Evolutionary conservation across 768 basidiomycete genomes (phyloP).

Genomic region (Rhodosporidiobolus sp.): DNA sequence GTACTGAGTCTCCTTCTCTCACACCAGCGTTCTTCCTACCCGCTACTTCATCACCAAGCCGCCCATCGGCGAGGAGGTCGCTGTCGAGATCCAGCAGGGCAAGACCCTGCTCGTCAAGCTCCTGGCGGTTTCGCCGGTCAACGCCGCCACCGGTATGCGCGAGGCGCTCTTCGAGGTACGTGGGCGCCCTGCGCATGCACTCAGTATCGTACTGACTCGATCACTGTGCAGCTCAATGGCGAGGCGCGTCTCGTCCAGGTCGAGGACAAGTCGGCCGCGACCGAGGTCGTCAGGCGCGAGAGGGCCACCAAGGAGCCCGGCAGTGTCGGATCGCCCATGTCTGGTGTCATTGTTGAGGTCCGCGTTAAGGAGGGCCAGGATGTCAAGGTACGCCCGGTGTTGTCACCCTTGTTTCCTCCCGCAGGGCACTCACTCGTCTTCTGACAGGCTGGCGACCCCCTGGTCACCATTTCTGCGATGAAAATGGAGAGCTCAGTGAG

Average conservation of each 20-base stretch:
- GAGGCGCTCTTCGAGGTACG: slow-evolving; percentile 89
- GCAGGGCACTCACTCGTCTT: slow-evolving; percentile 1
- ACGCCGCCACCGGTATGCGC: slow-evolving; percentile 83
- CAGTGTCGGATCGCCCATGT: slow-evolving; percentile 68
- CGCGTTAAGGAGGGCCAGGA: slow-evolving; percentile 96
- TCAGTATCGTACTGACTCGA: background rate
- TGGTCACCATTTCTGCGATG: slow-evolving; percentile 15
- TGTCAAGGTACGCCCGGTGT: slow-evolving; percentile 70
- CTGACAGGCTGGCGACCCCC: slow-evolving; percentile 39
- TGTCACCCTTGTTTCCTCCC: background rate
- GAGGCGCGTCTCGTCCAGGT: slow-evolving; percentile 91
- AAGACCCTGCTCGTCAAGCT: slow-evolving; percentile 95
- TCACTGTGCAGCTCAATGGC: slow-evolving; percentile 42
- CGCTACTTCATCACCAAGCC: slow-evolving; percentile 96
- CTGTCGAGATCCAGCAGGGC: slow-evolving; percentile 63
- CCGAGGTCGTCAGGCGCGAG: slow-evolving; percentile 90
- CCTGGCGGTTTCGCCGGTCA: slow-evolving; percentile 90
- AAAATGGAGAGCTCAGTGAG: slow-evolving; percentile 94
- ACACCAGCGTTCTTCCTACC: slow-evolving; percentile 78
- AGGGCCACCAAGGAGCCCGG: slow-evolving; percentile 87
- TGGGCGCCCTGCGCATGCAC: slow-evolving; percentile 11
- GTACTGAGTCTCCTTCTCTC: background rate
- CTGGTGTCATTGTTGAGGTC: slow-evolving; percentile 93
- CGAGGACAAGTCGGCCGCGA: slow-evolving; percentile 94
- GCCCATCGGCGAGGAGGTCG: slow-evolving; percentile 83